phyloP scores from a whole-genome alignment of 1,284 basidiomycete genomes.

The Microstroma glucosiphilum region DNA sequence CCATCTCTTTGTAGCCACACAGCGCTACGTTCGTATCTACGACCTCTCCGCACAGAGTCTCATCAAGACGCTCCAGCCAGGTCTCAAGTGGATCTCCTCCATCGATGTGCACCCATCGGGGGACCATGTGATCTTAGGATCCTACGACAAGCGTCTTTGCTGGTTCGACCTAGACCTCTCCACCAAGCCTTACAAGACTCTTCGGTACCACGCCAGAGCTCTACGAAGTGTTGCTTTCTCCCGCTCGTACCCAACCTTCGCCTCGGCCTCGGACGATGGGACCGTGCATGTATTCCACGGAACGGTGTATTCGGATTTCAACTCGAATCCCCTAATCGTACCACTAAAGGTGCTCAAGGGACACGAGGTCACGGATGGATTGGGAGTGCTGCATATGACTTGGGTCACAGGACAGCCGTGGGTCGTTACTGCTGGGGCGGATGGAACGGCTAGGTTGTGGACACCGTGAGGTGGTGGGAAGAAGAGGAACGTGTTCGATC shows the following conservation, averaged over 20 bases:
- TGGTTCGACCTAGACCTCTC: conserved; percentile 98
- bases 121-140: conserved; percentile 92
- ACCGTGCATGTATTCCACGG: conserved; percentile 95
- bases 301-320: conserved; percentile 78
- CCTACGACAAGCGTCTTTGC: conserved; percentile 92
- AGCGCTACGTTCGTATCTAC: conserved; percentile 91
- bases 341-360: conserved; percentile 92
- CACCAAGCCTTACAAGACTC: conserved; percentile 89
- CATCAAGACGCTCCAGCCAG: conserved; percentile 83
- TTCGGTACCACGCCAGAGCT: conserved; percentile 90
- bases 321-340: conserved; percentile 92
- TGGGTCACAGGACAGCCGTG: conserved; percentile 89
- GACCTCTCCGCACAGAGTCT: conserved; percentile 89
- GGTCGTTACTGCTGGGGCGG: conserved; percentile 86
- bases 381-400: conserved; percentile 82
- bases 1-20: conserved; percentile 97
- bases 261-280: conserved; percentile 91
- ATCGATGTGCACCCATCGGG: conserved; percentile 89
- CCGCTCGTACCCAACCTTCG: conserved; percentile 75
- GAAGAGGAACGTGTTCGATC: not conserved
- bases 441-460: conserved; percentile 84
- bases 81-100: conserved; percentile 91
- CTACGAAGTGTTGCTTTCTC: conserved; percentile 88
- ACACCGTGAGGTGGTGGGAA: conserved; percentile 22
- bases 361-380: conserved; percentile 72